Percentiles rank a stretch among this genome's conserved stretches.
These are phyloP conservation scores for Colletotrichum plurivorum DNA, from an alignment of 2,329 filamentous ascomycete species.

Conservation along the genomic window DNA sequence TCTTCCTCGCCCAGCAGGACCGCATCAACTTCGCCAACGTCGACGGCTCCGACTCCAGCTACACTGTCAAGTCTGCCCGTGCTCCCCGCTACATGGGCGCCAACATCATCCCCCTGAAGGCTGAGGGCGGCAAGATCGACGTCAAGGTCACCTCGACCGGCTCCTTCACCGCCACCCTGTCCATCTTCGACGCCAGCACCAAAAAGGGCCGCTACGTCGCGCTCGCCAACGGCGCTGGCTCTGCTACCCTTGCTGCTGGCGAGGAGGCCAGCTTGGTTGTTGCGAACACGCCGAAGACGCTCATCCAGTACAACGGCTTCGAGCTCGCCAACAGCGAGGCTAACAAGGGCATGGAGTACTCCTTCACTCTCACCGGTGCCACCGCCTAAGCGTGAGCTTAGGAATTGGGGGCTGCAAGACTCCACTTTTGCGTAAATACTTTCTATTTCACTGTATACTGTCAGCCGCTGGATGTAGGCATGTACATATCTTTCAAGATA, in stretches of 20 bases:
- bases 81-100: conserved; percentile 64
- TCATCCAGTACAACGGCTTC: conserved; percentile 61
- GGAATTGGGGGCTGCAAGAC: not conserved
- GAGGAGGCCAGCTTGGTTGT: conserved; percentile 61
- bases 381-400: conserved; percentile 34
- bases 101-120: conserved; percentile 62
- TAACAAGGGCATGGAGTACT: conserved; percentile 56
- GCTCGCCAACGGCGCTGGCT: conserved; percentile 50
- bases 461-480: conserved; percentile 10
- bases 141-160: conserved; percentile 52
- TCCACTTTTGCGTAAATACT: conserved; percentile 12
- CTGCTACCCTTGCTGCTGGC: conserved; percentile 50
- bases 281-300: conserved; percentile 60
- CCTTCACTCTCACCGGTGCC: conserved; percentile 51
- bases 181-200: conserved; percentile 49
- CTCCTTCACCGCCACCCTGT: conserved; percentile 58
- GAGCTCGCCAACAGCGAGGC: conserved; percentile 52
- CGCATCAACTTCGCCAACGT: conserved; percentile 59
- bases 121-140: conserved; percentile 48
- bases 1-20: conserved; percentile 53
- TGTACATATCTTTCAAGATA: conserved; percentile 18
- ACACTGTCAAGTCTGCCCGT: conserved; percentile 58
- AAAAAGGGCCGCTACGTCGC: conserved; percentile 55
- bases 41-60: conserved; percentile 52
- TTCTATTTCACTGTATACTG: conserved; percentile 18